Base-by-base conservation (phyloP, 164 flowering plant species). In the Annona cherimola region DNA sequence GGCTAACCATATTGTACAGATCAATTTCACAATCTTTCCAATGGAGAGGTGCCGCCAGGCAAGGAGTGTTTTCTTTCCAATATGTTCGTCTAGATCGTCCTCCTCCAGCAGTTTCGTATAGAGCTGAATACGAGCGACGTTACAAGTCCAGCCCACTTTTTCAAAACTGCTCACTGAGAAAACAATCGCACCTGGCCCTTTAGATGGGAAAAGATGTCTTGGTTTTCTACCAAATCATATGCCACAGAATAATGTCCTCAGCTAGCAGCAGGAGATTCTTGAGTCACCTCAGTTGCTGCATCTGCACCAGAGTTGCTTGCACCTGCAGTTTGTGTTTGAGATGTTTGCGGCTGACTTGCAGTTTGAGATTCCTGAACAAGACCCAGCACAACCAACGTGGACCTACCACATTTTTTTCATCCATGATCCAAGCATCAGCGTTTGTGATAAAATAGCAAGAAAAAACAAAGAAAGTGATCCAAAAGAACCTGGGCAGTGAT, bases 401-500 rank as follows among this genome's bases (percentile, higher is more conserved):
- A 86, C 89, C 98, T 93, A 70, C 70, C 63, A 63, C 19, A 20
- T 12, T 35, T 61, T 26, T 26, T n/a, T 35, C 4, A 57, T 44
- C 9, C 50, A 46, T 9, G 14, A 1, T 19, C 61, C 2, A 39
- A 19, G 35, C 5, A 74, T 61, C 54, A 46, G 75, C 19, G 9
- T n/a, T 35, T 12, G 16, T 40, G 26, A n/a, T 45, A 3, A 45
- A 41, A 16, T 7, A 4, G 40, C 35, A 26, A 26, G 60, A 35
- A 16, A 6, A 4, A 4, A 42, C 4, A n/a, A 14, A 46, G 46
- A 16, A 71, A 45, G 3, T 20, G 44, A 35, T 61, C 39, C 50
- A 68, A 3, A 76, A 62, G 67, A 42, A 94, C 98, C 97, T 95
- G 65, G 98, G 93, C 69, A 95, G 87, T 57, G 93, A 69, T 42